Conservation (phyloP, 2,329 filamentous ascomycete genomes). For the Colletotrichum tabaci region DNA sequence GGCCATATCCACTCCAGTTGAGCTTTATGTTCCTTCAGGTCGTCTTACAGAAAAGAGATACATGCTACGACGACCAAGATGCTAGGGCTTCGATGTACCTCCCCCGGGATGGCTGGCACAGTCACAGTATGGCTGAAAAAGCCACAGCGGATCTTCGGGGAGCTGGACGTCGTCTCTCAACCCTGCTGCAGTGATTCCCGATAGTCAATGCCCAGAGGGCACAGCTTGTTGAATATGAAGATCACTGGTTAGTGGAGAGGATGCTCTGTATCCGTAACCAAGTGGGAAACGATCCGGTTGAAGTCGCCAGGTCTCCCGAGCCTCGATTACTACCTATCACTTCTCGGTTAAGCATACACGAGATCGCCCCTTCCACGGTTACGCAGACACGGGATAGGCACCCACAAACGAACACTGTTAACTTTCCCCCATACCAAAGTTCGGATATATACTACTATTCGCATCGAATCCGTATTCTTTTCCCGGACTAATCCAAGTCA, state of each 20-base stretch:
- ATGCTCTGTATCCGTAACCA: neutral
- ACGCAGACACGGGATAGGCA: no score
- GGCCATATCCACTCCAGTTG: conserved; percentile 10
- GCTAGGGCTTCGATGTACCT: neutral
- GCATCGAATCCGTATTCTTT: no score
- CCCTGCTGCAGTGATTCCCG: conserved; percentile 2
- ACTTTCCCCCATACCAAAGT: no score
- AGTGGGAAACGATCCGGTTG: conserved; percentile 29
- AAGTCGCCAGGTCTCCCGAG: conserved; percentile 12
- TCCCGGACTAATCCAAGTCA: no score
- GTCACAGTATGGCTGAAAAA: neutral
- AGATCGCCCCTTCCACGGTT: conserved; percentile 18
- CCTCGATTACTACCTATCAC: conserved; percentile 28
- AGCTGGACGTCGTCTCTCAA: neutral
- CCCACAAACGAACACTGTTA: no score
- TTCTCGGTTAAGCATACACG: neutral
- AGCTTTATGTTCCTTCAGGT: conserved; percentile 8
- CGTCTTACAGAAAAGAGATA: conserved; percentile 5
- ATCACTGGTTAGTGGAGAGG: no score
- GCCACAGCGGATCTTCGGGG: neutral
- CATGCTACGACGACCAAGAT: neutral
- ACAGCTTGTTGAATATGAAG: no score
- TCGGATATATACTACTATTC: no score
- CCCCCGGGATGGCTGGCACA: neutral
- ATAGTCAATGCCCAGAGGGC: neutral